These are phyloP conservation scores for Clohesyomyces aquaticus DNA, from an alignment of 495 filamentous ascomycete genomes.

Conservation along the genomic window DNA sequence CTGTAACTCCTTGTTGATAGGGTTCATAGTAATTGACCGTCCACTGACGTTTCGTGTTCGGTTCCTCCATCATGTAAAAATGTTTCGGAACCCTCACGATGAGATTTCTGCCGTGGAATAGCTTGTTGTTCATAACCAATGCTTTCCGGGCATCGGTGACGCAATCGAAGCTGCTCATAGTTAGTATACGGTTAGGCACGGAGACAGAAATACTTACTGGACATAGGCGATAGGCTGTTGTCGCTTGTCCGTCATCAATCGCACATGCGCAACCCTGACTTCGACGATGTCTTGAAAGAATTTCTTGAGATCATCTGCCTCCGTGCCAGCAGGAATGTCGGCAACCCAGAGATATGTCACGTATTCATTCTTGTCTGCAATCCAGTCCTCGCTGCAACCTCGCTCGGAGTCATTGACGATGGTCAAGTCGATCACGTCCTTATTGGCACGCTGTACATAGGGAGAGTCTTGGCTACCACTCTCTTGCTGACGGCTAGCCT, in stretches of 20 bases:
- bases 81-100: conserved; percentile 3
- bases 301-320: not conserved
- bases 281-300: conserved; percentile 11
- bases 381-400: conserved; percentile 28
- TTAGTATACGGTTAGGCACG: not conserved
- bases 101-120: not conserved
- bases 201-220: conserved; percentile 6
- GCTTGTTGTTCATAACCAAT: not conserved
- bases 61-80: conserved; percentile 4
- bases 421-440: not conserved
- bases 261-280: not conserved
- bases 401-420: conserved; percentile 9
- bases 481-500: conserved; percentile 1
- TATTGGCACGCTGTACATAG: not conserved
- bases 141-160: conserved; percentile 18
- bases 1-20: not conserved
- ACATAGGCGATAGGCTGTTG: conserved; percentile 16
- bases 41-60: not conserved
- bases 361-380: conserved; percentile 22
- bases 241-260: conserved; percentile 4
- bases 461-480: not conserved
- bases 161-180: conserved; percentile 6
- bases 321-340: not conserved
- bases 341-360: conserved; percentile 16
- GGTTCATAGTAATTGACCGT: not conserved